phyloP scores from a whole-genome alignment of 805 yeast genomes.

The Blastobotrys muscicola region DNA sequence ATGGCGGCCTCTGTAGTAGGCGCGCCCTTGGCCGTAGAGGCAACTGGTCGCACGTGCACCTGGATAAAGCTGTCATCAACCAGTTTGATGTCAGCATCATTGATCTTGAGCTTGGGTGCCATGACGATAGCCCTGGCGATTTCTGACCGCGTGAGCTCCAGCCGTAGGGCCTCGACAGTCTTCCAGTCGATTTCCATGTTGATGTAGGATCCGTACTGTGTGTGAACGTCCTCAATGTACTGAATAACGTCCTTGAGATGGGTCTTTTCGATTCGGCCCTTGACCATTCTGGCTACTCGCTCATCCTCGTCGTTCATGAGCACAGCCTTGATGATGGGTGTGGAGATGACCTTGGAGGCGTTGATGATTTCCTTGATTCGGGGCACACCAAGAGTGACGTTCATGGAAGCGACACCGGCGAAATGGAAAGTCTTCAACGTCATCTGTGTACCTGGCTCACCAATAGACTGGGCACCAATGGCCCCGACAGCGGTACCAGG shows the following conservation, averaged over 20 bases:
- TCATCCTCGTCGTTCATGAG: slow-evolving; percentile 90
- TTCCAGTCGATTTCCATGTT: slow-evolving; percentile 73
- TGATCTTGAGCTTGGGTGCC: slow-evolving; percentile 86
- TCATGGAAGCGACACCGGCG: slow-evolving; percentile 99
- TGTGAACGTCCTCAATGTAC: slow-evolving; percentile 90
- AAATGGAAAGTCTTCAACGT: slow-evolving; percentile 94
- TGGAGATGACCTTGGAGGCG: slow-evolving; percentile 89
- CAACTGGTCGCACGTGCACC: slow-evolving; percentile 33
- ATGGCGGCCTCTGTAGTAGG: slow-evolving; percentile 25
- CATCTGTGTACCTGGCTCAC: slow-evolving; percentile 99
- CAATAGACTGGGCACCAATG: slow-evolving; percentile 97
- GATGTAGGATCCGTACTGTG: slow-evolving; percentile 64
- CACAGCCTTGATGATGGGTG: slow-evolving; percentile 93
- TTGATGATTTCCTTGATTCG: slow-evolving; percentile 98
- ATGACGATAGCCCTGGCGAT: slow-evolving; percentile 70
- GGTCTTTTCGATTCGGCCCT: slow-evolving; percentile 95
- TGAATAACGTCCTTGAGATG: slow-evolving; percentile 74
- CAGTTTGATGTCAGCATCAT: slow-evolving; percentile 59
- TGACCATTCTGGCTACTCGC: slow-evolving; percentile 96
- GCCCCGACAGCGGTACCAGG: slow-evolving; percentile 99
- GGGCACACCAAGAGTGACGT: slow-evolving; percentile 97
- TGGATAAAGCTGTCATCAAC: slow-evolving; percentile 49
- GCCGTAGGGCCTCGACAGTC: slow-evolving; percentile 81
- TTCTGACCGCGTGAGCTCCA: slow-evolving; percentile 79
- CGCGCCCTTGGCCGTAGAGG: slow-evolving; percentile 34